A percentile compares a stretch with the other conserved stretches of the same genome.
These are phyloP conservation scores for Arthrobotrys megalospora DNA, from an alignment of 2,329 filamentous ascomycete genomes.

Conservation along the genomic window DNA sequence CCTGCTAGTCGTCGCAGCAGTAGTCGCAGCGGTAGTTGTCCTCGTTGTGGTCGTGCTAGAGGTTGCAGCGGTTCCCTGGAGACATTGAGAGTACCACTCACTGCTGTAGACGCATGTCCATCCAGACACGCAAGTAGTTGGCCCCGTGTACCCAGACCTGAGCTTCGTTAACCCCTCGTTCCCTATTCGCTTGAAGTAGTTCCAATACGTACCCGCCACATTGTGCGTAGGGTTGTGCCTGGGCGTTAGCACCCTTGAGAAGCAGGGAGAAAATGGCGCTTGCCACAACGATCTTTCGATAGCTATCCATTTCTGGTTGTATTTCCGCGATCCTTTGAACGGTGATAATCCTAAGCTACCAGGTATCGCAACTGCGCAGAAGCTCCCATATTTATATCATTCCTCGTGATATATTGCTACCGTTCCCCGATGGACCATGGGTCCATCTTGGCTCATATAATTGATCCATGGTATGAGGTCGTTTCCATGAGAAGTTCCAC, in stretches of 20 bases:
- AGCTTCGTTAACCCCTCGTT: neutral
- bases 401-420: neutral
- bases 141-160: constrained; percentile 38
- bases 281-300: constrained; percentile 25
- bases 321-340: neutral
- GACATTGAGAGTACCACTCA: constrained; percentile 53
- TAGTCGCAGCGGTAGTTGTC: constrained; percentile 7
- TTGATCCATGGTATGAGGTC: constrained; percentile 30
- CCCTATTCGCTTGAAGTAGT: neutral
- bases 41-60: neutral
- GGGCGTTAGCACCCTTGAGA: constrained; percentile 29
- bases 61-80: constrained; percentile 14
- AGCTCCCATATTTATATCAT: constrained; percentile 33
- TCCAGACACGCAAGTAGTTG: constrained; percentile 38
- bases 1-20: constrained; percentile 15
- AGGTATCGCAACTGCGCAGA: neutral
- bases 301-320: constrained; percentile 23
- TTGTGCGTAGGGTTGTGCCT: constrained; percentile 42
- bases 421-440: constrained; percentile 5
- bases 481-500: constrained; percentile 45
- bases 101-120: constrained; percentile 51
- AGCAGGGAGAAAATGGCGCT: constrained; percentile 24
- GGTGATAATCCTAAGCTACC: neutral
- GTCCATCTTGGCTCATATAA: neutral
- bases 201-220: constrained; percentile 42